Percentiles rank a stretch among this genome's conserved stretches.
phyloP scores from a whole-genome alignment of 2,329 filamentous ascomycete genomes.

The Cladophialophora immunda region DNA sequence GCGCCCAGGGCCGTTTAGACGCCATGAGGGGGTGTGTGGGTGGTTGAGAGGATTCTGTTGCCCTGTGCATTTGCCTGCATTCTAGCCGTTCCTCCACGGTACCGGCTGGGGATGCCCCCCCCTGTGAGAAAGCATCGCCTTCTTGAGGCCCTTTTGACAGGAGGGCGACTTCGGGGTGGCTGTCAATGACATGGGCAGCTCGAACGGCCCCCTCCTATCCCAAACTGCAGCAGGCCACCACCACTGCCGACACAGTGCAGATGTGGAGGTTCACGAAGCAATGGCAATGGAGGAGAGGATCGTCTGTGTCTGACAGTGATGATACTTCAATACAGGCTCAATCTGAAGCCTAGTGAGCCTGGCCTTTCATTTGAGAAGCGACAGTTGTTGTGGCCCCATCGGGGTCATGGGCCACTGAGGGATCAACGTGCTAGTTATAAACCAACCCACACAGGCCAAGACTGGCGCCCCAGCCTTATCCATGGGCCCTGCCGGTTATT shows the following conservation, averaged over 20 bases:
- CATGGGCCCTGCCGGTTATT: conserved; percentile 7
- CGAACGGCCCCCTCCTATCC: background rate
- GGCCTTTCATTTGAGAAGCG: background rate
- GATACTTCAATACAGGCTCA: conserved; percentile 2
- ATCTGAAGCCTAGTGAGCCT: background rate
- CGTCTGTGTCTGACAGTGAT: conserved; percentile 3
- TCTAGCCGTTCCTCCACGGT: conserved; percentile 12
- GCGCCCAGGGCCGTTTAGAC: conserved; percentile 14
- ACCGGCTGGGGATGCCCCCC: conserved; percentile 13
- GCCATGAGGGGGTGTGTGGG: conserved; percentile 6
- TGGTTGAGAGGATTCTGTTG: conserved; percentile 9
- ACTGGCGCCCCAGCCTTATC: conserved; percentile 12
- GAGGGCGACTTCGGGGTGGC: conserved; percentile 13
- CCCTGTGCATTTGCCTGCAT: conserved; percentile 21
- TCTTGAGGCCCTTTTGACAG: conserved; percentile 21
- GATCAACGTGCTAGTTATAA: conserved; percentile 13
- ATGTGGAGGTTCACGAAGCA: background rate
- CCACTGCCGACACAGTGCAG: background rate
- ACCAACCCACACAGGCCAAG: conserved; percentile 10
- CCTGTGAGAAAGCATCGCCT: conserved; percentile 12
- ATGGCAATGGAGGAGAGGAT: background rate
- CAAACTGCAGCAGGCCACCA: background rate
- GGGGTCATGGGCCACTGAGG: background rate
- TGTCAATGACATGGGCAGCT: conserved; percentile 25
- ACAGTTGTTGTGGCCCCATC: background rate